These are phyloP conservation scores for Geranium incanum DNA, from an alignment of 441 rosid genomes.

Conservation along the genomic window DNA sequence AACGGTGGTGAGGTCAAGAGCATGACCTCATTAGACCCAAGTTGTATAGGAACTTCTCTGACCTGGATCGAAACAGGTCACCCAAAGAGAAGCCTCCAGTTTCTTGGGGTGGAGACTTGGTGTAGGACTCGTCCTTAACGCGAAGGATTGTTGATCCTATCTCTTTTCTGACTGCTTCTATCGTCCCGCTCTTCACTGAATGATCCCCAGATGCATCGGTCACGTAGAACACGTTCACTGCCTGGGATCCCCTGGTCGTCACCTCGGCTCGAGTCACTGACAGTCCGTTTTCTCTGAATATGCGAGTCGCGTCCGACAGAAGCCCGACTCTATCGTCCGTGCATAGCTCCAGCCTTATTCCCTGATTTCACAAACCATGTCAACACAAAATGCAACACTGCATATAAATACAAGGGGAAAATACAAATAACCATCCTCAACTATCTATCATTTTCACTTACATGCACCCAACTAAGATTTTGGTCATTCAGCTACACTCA, in stretches of 20 bases:
- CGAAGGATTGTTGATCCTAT: conserved; percentile 50
- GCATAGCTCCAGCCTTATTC: conserved; percentile 75
- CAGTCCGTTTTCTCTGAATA: conserved; percentile 86
- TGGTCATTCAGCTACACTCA: too few species aligned
- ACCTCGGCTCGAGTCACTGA: conserved; percentile 86
- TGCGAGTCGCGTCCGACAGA: conserved; percentile 78
- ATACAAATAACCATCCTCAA: neutral
- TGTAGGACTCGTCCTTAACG: conserved; percentile 42
- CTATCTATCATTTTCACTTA: too few species aligned
- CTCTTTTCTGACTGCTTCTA: conserved; percentile 64
- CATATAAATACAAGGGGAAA: too few species aligned
- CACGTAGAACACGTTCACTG: conserved; percentile 63
- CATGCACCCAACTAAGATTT: too few species aligned
- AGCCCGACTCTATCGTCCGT: conserved; percentile 78
- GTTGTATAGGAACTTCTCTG: conserved; percentile 68
- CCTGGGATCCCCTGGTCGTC: conserved; percentile 71
- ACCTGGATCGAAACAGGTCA: conserved; percentile 51
- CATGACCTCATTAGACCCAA: conserved; percentile 54
- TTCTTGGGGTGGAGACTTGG: conserved; percentile 37
- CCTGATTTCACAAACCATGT: conserved; percentile 37
- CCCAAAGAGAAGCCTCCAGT: conserved; percentile 55
- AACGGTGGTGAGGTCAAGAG: conserved; percentile 29
- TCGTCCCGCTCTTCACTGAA: conserved; percentile 49
- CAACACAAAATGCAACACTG: neutral
- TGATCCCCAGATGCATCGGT: conserved; percentile 50